Percentiles rank a stretch among this genome's conserved stretches.
Conservation (phyloP, 1,284 basidiomycete species). For the Boletellus dicymbophilus region DNA sequence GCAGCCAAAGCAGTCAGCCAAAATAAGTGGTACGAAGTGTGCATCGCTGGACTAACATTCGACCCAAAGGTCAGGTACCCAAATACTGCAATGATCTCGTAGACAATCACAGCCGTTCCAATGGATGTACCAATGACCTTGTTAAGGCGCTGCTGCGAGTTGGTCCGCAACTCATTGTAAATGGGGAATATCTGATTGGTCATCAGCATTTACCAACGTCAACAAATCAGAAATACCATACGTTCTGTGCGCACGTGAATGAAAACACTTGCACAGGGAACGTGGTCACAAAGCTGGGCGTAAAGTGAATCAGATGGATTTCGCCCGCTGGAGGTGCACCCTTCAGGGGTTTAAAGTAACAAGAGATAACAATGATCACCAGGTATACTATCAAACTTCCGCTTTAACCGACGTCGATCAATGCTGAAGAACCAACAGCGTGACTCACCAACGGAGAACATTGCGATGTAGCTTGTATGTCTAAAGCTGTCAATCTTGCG, state of each 20-base stretch:
- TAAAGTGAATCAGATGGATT: slow-evolving; percentile 68
- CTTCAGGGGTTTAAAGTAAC: slow-evolving; percentile 72
- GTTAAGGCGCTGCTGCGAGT: slow-evolving; percentile 86
- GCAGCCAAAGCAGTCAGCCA: slow-evolving; percentile 5
- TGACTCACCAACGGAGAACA: slow-evolving; percentile 79
- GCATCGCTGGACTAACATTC: slow-evolving; percentile 46
- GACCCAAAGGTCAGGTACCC: slow-evolving; percentile 97
- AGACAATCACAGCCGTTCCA: slow-evolving; percentile 75
- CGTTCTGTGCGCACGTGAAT: slow-evolving; percentile 91
- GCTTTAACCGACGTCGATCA: slow-evolving; percentile 6
- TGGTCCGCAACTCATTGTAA: slow-evolving; percentile 88
- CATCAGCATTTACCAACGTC: slow-evolving; percentile 24
- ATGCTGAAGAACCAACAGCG: neutral
- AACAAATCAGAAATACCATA: slow-evolving; percentile 38
- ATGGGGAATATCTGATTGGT: slow-evolving; percentile 78
- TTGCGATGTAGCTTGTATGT: slow-evolving; percentile 83
- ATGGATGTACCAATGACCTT: slow-evolving; percentile 87
- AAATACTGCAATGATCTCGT: slow-evolving; percentile 83
- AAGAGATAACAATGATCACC: slow-evolving; percentile 70
- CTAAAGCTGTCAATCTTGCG: slow-evolving; percentile 80
- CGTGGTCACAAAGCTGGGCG: slow-evolving; percentile 79
- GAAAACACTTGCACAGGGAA: slow-evolving; percentile 97
- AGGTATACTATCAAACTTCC: slow-evolving; percentile 59
- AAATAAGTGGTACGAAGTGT: neutral
- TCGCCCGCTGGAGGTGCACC: slow-evolving; percentile 64